A percentile compares a stretch with the other conserved stretches of the same genome.
These are phyloP conservation scores for Aspergillus quadrilineatus DNA, from an alignment of 2,329 filamentous ascomycete species.

Conservation along the genomic window DNA sequence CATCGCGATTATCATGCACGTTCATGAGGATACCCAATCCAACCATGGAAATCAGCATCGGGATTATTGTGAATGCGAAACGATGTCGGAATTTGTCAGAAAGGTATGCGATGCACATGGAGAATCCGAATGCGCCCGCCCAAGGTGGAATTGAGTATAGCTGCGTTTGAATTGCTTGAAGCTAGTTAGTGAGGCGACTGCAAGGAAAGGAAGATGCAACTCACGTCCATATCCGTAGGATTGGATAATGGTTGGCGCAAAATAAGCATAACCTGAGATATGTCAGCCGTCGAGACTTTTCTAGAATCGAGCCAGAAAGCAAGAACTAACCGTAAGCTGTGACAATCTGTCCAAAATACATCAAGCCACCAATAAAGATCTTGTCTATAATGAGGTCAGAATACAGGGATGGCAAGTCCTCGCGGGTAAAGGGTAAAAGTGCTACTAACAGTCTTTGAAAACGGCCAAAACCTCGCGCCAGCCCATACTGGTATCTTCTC, in stretches of 20 bases:
- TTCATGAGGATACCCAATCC: conserved; percentile 74
- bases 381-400: conserved; percentile 46
- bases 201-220: conserved; percentile 11
- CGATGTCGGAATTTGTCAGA: conserved; percentile 74
- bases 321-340: conserved; percentile 61
- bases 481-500: conserved; percentile 61
- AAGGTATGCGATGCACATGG: conserved; percentile 69
- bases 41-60: conserved; percentile 66
- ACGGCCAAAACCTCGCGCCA: conserved; percentile 60
- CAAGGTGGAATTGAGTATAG: conserved; percentile 57
- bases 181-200: conserved; percentile 7
- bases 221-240: conserved; percentile 60
- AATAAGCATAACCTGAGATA: conserved; percentile 66
- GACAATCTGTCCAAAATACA: conserved; percentile 79
- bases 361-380: conserved; percentile 70
- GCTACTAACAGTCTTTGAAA: conserved; percentile 62
- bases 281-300: conserved; percentile 9
- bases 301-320: background rate
- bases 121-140: conserved; percentile 74
- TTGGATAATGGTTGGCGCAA: conserved; percentile 69
- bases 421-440: too few relatives aligned
- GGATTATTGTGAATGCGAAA: conserved; percentile 68
- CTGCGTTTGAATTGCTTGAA: conserved; percentile 50
- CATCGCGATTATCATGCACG: conserved; percentile 61
- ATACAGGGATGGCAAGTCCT: conserved; percentile 16